Evolutionary conservation across 768 basidiomycete genomes (phyloP).

Genomic region (Crepidotus variabilis): DNA sequence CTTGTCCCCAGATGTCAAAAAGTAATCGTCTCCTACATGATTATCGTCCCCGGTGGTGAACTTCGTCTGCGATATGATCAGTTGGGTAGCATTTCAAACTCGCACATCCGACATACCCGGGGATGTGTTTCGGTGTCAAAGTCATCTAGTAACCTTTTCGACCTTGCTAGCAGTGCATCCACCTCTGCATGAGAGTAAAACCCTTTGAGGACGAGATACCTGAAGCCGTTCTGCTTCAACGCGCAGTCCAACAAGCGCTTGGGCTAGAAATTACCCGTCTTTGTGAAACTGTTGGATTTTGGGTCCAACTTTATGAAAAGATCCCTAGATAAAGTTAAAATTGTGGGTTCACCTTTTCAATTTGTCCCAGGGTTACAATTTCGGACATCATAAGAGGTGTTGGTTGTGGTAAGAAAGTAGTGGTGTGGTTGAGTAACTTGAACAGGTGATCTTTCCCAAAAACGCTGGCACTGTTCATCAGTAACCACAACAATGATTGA

Average conservation of each 20-base stretch:
- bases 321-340: not conserved
- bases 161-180: constrained; percentile 57
- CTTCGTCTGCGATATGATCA: constrained; percentile 59
- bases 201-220: constrained; percentile 74
- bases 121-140: constrained; percentile 82
- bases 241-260: constrained; percentile 3
- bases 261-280: constrained; percentile 23
- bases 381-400: constrained; percentile 27
- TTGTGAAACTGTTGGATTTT: constrained; percentile 24
- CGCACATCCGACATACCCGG: constrained; percentile 36
- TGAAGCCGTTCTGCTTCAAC: constrained; percentile 22
- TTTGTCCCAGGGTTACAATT: constrained; percentile 53
- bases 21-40: constrained; percentile 91
- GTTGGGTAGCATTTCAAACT: not conserved
- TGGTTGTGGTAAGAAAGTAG: too few species aligned
- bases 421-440: too few species aligned
- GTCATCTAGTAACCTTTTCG: constrained; percentile 72
- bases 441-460: too few species aligned
- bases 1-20: constrained; percentile 89
- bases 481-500: too few species aligned
- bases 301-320: too few species aligned
- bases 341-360: constrained; percentile 43
- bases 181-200: constrained; percentile 68
- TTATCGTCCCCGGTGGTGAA: constrained; percentile 80
- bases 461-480: too few species aligned